Conservation (phyloP, 768 basidiomycete species). For the Leccinum aurantiacum region DNA sequence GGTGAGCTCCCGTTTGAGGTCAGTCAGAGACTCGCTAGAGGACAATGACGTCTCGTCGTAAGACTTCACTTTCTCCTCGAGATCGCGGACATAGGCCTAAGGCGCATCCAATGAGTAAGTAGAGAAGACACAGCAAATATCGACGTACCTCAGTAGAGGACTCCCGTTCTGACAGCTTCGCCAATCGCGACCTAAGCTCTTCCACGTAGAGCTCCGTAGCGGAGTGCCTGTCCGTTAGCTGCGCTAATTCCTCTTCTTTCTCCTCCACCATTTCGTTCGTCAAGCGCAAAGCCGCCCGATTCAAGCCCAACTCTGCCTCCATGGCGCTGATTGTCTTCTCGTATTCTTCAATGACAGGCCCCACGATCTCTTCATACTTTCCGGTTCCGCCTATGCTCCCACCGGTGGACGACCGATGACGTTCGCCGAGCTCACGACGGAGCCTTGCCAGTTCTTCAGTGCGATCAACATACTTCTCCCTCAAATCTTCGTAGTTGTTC, state of each 20-base stretch:
- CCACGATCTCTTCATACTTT: constrained; percentile 90
- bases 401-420: constrained; percentile 54
- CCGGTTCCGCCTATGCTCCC: constrained; percentile 68
- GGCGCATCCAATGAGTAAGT: constrained; percentile 1
- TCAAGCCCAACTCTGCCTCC: constrained; percentile 88
- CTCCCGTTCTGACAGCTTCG: constrained; percentile 85
- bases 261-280: constrained; percentile 93
- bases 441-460: constrained; percentile 85
- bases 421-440: constrained; percentile 75
- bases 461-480: constrained; percentile 82
- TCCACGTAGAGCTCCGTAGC: constrained; percentile 85
- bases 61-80: constrained; percentile 87
- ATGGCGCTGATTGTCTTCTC: constrained; percentile 95
- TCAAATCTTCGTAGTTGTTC: constrained; percentile 80
- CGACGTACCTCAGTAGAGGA: constrained; percentile 80
- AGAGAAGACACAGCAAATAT: not conserved
- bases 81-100: constrained; percentile 89
- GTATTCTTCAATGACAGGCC: constrained; percentile 97
- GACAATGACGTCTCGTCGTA: constrained; percentile 78
- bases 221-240: constrained; percentile 65
- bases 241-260: constrained; percentile 77
- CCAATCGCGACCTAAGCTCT: constrained; percentile 76
- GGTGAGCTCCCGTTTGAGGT: constrained; percentile 80
- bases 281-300: constrained; percentile 81
- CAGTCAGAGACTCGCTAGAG: constrained; percentile 76